Base-by-base conservation (phyloP, 164 flowering plant species). In the Paratinospora sagittata region DNA sequence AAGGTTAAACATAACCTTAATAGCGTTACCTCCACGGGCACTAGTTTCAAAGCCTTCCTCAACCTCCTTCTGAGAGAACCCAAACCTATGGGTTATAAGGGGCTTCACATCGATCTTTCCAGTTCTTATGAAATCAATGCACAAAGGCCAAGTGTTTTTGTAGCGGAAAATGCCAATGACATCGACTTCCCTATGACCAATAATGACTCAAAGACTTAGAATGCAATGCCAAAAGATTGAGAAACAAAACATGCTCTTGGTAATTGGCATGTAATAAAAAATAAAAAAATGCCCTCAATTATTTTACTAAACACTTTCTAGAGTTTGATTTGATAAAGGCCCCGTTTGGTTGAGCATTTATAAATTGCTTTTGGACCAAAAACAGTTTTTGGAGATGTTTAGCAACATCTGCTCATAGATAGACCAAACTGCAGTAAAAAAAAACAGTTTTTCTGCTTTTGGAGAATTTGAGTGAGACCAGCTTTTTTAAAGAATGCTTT, bases 61-160 rank as follows among this genome's bases (percentile, higher is more conserved):
- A 7, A 96, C 89, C 65, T 93, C 98, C 77, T 80, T 72, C 77
- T 93, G 96, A 4, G 98, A 87, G 82, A 96, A 96, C 16, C 97
- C 93, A 71, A 87, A 96, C 81, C 97, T 83, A 76, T 93, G 99
- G 3, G 99, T 93, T 75, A 96, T 96, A 47, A 93, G 85, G 2
- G 98, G 98, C 86, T 96, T 96, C 86, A 93, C 96, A 41, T 93
- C 95, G 16, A 96, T 91, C 89, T 93, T 96, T 10, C 98, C 99
- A 64, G 84, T 88, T 65, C 84, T 84, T 63, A 96, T 63, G 70
- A 96, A 91, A 79, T 96, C 97, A 0, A 96, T 71, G 82, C 98
- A 93, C 27, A 96, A 80, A 0, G 99, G 97, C 97, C 98, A 93
- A 57, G 98, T 96, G 81, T 92, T 96, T 85, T 88, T 91, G 73